Base-by-base conservation (phyloP, 371 early-diverging fungal species). In the Quaeritorhiza haematococci region DNA sequence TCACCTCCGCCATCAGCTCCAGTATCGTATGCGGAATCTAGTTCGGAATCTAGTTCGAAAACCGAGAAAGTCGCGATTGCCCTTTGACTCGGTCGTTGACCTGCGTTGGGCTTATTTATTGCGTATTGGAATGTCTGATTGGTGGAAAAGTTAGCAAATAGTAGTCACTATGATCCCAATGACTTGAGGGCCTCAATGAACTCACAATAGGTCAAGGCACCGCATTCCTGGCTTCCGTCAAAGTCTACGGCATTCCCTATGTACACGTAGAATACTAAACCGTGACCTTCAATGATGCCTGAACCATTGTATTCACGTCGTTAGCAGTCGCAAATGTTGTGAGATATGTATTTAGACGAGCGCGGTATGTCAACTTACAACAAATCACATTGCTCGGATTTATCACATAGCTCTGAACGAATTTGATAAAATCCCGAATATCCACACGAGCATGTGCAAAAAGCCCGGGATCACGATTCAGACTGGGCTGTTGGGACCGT, bases 341-440 rank as follows among this genome's bases (percentile, higher is more conserved):
- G 3, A 21, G 53, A 38, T 13, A 38, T 10, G 38, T 38, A 38
- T 38, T 13, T 38, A n/a, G 38, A 38, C 10, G n/a, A n/a, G 38
- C 10, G 10, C 38, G n/a, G n/a, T 26, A 6, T 26, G 8, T 34
- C 41, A 32, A 50, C 72, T 49, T 70, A 76, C 76, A 67, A 44
- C 84, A 84, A 35, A 86, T 70, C 8, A 79, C 75, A 49, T 82
- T 64, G 26, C 67, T 63, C 23, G 86, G 86, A 35, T 75, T 75
- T 17, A 84, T 53, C 32, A 71, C 68, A 57, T 78, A 67, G 52
- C 79, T 68, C 15, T 74, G 78, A 27, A 83, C 53, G 57, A 83
- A 83, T 28, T 72, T 75, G 49, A 73, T 69, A 45, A 86, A 80
- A 54, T 84, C 83, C 5, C 81, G 74, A 32, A 76, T 75, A 29